These are phyloP conservation scores for Apiotrichum siamense DNA, from an alignment of 1,284 basidiomycete genomes.

Conservation along the genomic window DNA sequence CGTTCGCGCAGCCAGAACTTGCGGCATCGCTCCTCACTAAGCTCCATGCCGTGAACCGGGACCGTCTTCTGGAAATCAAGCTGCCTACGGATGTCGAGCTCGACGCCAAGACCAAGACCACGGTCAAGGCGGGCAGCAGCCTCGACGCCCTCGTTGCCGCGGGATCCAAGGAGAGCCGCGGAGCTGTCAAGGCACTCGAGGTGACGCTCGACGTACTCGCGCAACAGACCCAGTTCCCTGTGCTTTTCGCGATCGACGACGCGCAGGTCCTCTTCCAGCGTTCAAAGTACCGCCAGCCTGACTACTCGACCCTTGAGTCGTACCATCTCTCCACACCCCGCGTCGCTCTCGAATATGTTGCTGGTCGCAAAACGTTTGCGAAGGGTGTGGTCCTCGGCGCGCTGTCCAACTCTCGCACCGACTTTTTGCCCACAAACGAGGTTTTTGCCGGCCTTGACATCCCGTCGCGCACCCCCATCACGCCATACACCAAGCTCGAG, in stretches of 20 bases:
- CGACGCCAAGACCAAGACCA: conserved; percentile 47
- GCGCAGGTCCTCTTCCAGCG: conserved; percentile 72
- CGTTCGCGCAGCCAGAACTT: conserved; percentile 67
- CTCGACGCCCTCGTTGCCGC: conserved; percentile 59
- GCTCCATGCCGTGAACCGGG: conserved; percentile 43
- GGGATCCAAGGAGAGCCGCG: conserved; percentile 54
- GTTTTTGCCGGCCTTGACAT: conserved; percentile 26
- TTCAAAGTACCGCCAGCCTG: conserved; percentile 70
- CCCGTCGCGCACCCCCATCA: conserved; percentile 22
- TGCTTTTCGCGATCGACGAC: conserved; percentile 81
- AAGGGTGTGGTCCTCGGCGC: conserved; percentile 38
- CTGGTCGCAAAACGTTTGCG: conserved; percentile 60
- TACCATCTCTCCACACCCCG: conserved; percentile 79
- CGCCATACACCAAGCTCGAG: conserved; percentile 38
- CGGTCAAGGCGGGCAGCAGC: conserved; percentile 52
- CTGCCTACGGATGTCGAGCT: conserved; percentile 28
- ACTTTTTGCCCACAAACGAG: conserved; percentile 23
- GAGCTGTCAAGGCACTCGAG: conserved; percentile 62
- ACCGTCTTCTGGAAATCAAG: conserved; percentile 30
- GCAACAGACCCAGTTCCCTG: conserved; percentile 64
- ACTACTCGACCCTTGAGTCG: conserved; percentile 63
- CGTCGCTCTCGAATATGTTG: conserved; percentile 67
- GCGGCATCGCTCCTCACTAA: conserved; percentile 40
- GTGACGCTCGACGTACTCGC: conserved; percentile 62
- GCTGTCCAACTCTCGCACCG: conserved; percentile 28